Evolutionary conservation across 2,329 filamentous ascomycete genomes (phyloP), one percentile per base, ranked within the genome.

Genomic region (Fusarium denticulatum): DNA sequence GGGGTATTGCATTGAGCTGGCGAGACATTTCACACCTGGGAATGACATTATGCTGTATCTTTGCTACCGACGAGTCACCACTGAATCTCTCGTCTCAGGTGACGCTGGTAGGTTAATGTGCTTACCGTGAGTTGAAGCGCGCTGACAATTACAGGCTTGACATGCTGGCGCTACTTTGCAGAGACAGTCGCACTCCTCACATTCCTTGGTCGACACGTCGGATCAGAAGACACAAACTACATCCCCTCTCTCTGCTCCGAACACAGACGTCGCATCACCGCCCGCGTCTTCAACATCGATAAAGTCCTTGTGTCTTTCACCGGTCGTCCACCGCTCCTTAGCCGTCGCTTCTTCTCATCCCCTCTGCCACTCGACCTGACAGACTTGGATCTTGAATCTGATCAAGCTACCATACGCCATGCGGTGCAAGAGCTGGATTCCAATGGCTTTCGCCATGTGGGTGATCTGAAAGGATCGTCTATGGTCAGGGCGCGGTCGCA

Each of bases 361-460:
- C 87, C 88, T 22, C 76, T 86, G 5, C 88, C 89, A 0, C 80
- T 91, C 0, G 89, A 91, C 72, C 76, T 91, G 0, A 82, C 80
- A 8, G 88, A 90, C 49, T 79, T 84, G 2, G 82, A 87, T 20
- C 79, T 88, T 0, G 79, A 89, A 28, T 81, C 82, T 6, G 84
- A 85, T 15, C 83, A 82, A 1, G 78, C 81, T 7, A 61, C 74
- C 2, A 20, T 76, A 1, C 64, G 42, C 1, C 66, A 60, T 13
- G 76, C 77, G 1, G 64, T 79, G 2, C 53, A 45, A 16, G 77
- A 71, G 2, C 73, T 90, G 0, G 87, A 90, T 64, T 69, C 78
- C 0, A 79, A 85, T 42, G 89, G 89, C 0, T 90, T 88, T 87
- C 89, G 88, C 40, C 84, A 81, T 1, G 75, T 81, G 3, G 86